These are phyloP conservation scores for Penicillium coffeae DNA, from an alignment of 495 filamentous ascomycete genomes.

Conservation along the genomic window DNA sequence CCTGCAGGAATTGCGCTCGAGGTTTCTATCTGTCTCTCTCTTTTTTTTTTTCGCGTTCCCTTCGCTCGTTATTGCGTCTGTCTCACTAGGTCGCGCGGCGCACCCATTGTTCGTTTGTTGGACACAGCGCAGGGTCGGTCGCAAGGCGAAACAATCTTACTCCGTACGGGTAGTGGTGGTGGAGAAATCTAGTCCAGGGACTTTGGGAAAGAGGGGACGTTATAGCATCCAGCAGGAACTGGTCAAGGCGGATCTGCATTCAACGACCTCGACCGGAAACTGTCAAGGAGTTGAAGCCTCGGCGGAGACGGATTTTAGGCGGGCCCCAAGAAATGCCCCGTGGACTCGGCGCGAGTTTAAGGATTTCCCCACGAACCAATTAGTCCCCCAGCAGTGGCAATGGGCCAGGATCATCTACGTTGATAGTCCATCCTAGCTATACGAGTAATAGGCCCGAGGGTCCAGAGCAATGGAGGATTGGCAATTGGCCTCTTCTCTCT, in stretches of 20 bases:
- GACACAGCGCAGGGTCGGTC: constrained; percentile 12
- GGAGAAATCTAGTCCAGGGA: too few species aligned
- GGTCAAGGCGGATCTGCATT: not conserved
- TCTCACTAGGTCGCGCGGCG: constrained; percentile 26
- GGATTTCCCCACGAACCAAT: too few species aligned
- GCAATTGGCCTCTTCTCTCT: not conserved
- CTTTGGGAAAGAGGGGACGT: not conserved
- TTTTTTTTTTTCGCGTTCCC: too few species aligned
- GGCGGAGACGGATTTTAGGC: not conserved
- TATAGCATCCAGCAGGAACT: not conserved
- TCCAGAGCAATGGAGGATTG: not conserved
- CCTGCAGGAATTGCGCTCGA: too few species aligned
- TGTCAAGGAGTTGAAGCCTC: not conserved
- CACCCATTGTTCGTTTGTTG: constrained; percentile 35
- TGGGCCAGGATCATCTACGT: too few species aligned
- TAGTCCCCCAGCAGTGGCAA: too few species aligned
- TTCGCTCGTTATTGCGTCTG: constrained; percentile 24
- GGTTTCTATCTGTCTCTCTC: too few species aligned
- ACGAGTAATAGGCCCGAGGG: too few species aligned
- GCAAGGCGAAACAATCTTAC: constrained; percentile 7
- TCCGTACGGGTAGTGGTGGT: not conserved
- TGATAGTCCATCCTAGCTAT: too few species aligned
- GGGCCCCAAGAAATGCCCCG: not conserved
- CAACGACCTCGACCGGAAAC: not conserved
- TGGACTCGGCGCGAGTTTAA: not conserved